A percentile compares a stretch with the other conserved stretches of the same genome.
phyloP scores from a whole-genome alignment of 495 filamentous ascomycete genomes.

The Echria macrotheca region DNA sequence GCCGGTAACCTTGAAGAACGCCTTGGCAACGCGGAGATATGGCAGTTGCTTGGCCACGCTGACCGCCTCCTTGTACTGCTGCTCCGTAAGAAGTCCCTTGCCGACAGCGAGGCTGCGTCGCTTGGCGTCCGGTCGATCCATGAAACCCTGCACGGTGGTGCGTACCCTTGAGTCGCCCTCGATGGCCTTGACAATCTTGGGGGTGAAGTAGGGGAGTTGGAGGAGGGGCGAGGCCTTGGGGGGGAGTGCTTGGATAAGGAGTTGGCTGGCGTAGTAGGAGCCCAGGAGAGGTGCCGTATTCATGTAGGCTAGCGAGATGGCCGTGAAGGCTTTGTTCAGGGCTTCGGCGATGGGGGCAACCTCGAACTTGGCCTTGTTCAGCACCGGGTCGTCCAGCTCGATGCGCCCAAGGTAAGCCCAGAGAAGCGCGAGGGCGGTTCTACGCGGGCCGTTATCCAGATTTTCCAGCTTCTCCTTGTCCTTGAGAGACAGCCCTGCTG shows the following conservation, averaged over 20 bases:
- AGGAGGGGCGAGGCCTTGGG: slow-evolving; percentile 81
- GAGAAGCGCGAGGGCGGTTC: slow-evolving; percentile 82
- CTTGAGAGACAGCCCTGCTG: slow-evolving; percentile 59
- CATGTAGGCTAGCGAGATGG: slow-evolving; percentile 82
- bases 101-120: slow-evolving; percentile 64
- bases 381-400: slow-evolving; percentile 60
- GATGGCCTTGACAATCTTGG: slow-evolving; percentile 63
- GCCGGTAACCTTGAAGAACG: slow-evolving; percentile 97
- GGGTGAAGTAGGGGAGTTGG: slow-evolving; percentile 85
- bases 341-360: slow-evolving; percentile 78
- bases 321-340: slow-evolving; percentile 77
- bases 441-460: slow-evolving; percentile 61
- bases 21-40: slow-evolving; percentile 76
- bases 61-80: slow-evolving; percentile 71
- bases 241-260: slow-evolving; percentile 81
- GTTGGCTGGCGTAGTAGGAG: slow-evolving; percentile 76
- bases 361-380: slow-evolving; percentile 72
- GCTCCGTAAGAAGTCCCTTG: slow-evolving; percentile 63
- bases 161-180: slow-evolving; percentile 74
- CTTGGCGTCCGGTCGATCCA: slow-evolving; percentile 69
- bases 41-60: slow-evolving; percentile 76
- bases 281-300: slow-evolving; percentile 75
- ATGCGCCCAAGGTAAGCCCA: slow-evolving; percentile 93
- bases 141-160: slow-evolving; percentile 77
- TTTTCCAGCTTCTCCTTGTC: slow-evolving; percentile 64